A percentile compares a stretch with the other conserved stretches of the same genome.
Evolutionary conservation across 148 eudicot species (phyloP).

Genomic region (Cornus controversa): DNA sequence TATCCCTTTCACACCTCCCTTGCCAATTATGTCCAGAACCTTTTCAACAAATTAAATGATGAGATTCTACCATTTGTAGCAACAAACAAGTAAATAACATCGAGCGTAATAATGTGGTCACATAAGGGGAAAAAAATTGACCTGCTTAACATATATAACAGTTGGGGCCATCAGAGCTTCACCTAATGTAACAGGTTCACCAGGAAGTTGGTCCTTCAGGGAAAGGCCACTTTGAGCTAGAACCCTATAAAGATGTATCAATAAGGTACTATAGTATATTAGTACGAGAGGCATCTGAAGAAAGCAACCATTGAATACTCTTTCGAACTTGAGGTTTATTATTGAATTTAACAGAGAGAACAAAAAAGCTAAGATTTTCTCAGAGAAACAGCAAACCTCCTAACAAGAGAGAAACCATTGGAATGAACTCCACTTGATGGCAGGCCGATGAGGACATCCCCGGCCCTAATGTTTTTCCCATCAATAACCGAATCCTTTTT

Average conservation of each 20-base stretch:
- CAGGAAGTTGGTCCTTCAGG: conserved; percentile 66
- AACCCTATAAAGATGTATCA: conserved; percentile 45
- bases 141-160: conserved; percentile 92
- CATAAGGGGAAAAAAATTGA: conserved; percentile 9
- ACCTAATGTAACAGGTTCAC: conserved; percentile 54
- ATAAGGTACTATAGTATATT: too few species aligned
- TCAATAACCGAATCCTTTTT: conserved; percentile 82
- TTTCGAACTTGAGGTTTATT: too few species aligned
- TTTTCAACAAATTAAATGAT: conserved; percentile 22
- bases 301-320: background rate
- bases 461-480: conserved; percentile 72
- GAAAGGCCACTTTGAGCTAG: conserved; percentile 60
- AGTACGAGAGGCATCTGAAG: background rate
- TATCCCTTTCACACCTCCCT: conserved; percentile 92
- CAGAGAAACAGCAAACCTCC: conserved; percentile 48
- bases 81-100: conserved; percentile 1
- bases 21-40: conserved; percentile 82
- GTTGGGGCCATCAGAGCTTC: conserved; percentile 97
- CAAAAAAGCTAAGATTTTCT: background rate
- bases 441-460: conserved; percentile 86
- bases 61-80: background rate
- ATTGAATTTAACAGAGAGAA: background rate
- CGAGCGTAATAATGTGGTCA: background rate
- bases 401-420: conserved; percentile 92
- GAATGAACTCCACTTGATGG: conserved; percentile 98